Evolutionary conservation across 1,284 basidiomycete genomes (phyloP), one percentile per base, ranked within the genome.

Genomic region (Cutaneotrichosporon sp.): DNA sequence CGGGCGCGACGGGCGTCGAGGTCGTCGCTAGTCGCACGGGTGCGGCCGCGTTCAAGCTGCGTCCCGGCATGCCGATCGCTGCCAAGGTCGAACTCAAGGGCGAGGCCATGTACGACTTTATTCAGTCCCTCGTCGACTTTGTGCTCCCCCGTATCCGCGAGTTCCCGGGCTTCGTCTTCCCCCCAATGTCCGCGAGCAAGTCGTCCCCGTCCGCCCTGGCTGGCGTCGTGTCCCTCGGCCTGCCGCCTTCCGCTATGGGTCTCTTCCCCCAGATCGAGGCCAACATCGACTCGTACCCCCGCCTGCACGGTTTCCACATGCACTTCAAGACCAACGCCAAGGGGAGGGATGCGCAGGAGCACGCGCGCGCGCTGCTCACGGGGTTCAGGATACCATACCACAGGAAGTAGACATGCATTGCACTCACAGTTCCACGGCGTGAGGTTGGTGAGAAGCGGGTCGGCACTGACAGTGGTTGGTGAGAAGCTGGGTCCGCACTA

Each of bases 251-350:
- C 16, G 91, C 92, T 0, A 87, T 97, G 82, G 84, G 82, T 10
- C 81, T 94, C 60, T 98, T 97, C 80, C 94, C 94, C 4, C 88
- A 92, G 74, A 85, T 96, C 52, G 92, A 96, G 76, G 85, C 90
- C 70, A 97, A 94, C 75, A 74, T 87, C 54, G 91, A 96, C 69
- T 75, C 86, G 35, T 97, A 94, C 70, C 88, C 89, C 7, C 82
- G 81, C 61, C 71, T 83, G 49, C 86, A 86, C 67, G 92, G 92
- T 32, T 88, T 96, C 82, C 87, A 94, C 70, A 83, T 97, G 44
- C 87, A 91, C 70, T 91, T 92, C 71, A 80, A 91, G 57, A 94
- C 92, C 33, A 90, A 86, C 68, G 85, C 87, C 4, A 79, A 79
- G 46, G 92, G 92, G 0, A 76, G 84, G 26, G 88, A 88, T 31